Evolutionary conservation across 2,329 filamentous ascomycete genomes (phyloP).

Genomic region (Atkinsonella hypoxylon): DNA sequence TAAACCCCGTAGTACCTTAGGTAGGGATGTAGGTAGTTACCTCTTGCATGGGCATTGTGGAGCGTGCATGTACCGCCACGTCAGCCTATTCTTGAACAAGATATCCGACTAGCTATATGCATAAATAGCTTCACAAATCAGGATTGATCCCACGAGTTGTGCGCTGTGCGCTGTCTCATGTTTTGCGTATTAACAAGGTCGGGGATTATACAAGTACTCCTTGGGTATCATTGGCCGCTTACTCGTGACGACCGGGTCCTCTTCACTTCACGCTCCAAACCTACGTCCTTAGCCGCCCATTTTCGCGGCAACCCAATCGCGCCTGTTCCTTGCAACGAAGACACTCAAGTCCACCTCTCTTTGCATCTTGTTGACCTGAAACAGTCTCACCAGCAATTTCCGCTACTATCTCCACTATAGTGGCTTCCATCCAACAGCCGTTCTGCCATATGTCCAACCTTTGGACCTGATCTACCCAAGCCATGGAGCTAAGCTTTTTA

Average conservation of each 20-base stretch:
- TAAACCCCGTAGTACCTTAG: no score
- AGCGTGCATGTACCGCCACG: no score
- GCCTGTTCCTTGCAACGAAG: not conserved
- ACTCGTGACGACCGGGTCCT: not conserved
- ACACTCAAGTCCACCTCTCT: not conserved
- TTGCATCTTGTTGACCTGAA: not conserved
- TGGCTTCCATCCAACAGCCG: not conserved
- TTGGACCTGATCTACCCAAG: no score
- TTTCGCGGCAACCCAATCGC: not conserved
- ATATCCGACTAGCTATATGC: no score
- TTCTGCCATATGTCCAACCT: not conserved
- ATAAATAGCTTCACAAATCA: no score
- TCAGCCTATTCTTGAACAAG: no score
- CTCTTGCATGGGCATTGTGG: no score
- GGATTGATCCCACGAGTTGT: no score
- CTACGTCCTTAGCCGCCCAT: not conserved
- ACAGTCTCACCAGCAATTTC: not conserved
- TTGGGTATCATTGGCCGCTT: constrained; percentile 2
- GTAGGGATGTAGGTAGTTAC: no score
- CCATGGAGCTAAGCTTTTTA: not conserved
- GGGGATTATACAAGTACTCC: not conserved
- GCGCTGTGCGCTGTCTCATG: no score
- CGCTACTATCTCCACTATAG: not conserved
- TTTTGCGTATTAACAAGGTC: no score
- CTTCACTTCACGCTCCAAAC: not conserved